Evolutionary conservation across 2,329 filamentous ascomycete species (phyloP).

Genomic region (Clonostachys rhizophaga): DNA sequence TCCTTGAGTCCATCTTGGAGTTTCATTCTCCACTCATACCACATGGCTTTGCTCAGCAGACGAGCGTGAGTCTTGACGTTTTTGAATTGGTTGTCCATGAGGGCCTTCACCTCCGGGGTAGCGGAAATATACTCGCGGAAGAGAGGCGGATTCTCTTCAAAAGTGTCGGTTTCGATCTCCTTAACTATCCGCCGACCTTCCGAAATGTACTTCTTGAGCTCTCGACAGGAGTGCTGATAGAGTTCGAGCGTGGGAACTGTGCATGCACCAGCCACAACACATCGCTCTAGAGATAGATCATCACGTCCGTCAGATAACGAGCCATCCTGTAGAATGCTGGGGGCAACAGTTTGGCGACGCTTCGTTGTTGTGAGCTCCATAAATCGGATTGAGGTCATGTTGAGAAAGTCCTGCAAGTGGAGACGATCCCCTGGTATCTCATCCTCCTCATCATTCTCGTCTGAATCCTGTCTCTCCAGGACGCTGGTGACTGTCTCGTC

Average conservation of each 20-base stretch:
- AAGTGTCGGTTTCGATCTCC: conserved; percentile 84
- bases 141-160: conserved; percentile 83
- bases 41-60: conserved; percentile 88
- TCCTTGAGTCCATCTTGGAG: conserved; percentile 76
- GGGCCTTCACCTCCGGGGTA: conserved; percentile 71
- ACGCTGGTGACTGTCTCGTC: conserved; percentile 33
- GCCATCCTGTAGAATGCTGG: conserved; percentile 38
- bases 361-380: conserved; percentile 99
- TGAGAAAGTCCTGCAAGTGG: conserved; percentile 86
- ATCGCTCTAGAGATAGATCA: conserved; percentile 63
- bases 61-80: conserved; percentile 93
- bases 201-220: conserved; percentile 94
- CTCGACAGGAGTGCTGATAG: conserved; percentile 92
- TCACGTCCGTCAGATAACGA: conserved; percentile 35
- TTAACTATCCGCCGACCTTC: conserved; percentile 86
- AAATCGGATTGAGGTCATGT: conserved; percentile 94
- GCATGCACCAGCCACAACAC: conserved; percentile 84
- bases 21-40: conserved; percentile 97
- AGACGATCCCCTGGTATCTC: conserved; percentile 39
- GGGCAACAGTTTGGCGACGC: conserved; percentile 75
- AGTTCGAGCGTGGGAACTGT: conserved; percentile 90
- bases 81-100: conserved; percentile 97
- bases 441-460: conserved; percentile 35
- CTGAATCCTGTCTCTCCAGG: conserved; percentile 32
- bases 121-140: conserved; percentile 91